Base-by-base conservation (phyloP, 495 filamentous ascomycete genomes). In the Aspergillus coremiiformis region DNA sequence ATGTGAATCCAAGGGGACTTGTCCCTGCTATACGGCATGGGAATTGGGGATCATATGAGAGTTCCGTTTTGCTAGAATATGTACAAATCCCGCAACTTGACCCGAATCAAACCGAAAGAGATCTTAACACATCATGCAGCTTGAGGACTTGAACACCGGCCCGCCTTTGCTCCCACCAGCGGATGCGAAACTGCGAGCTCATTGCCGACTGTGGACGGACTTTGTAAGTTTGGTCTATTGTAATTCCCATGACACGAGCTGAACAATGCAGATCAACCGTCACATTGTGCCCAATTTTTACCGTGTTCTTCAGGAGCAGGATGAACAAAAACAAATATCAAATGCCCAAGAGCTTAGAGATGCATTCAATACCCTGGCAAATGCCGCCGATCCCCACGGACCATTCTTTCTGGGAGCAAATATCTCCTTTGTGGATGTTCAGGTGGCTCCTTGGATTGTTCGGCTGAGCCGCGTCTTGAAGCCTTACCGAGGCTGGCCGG, bases 21-120 rank as follows among this genome's bases (percentile, higher is more conserved):
- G 87, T 96, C 15, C 92, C 92, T 8, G 88, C 86, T 19, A 75
- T 96, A 61, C 74, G 83, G 21, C 84, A 95, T 65, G 89, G 85
- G 30, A 80, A 92, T 47, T 96, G 88, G 88, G 87, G 85, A 0
- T 90, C 84, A 58, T 84, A 91, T 64, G 92, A 96, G 65, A 93
- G 87, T 62, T 81, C 81, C 0, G 86, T 96, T 14, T 76, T 96
- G 55, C 76, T 97, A 53, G 92, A 97, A 86, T 96, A 95, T 70
- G 85, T 88, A 75, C 72, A 15, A 32, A 22, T 17, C 39, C 44
- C 20, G 14, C 22, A 3, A 24, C 10, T 30, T 19, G 10, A 49
- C 9, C 39, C n/a, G 12, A 3, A 3, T n/a, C 32, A 35, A n/a
- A n/a, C 32, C n/a, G n/a, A 12, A n/a, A n/a, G 2, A 35, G 12